Base-by-base conservation (phyloP, 169 alveolate genomes). In the Babesia bovis region DNA sequence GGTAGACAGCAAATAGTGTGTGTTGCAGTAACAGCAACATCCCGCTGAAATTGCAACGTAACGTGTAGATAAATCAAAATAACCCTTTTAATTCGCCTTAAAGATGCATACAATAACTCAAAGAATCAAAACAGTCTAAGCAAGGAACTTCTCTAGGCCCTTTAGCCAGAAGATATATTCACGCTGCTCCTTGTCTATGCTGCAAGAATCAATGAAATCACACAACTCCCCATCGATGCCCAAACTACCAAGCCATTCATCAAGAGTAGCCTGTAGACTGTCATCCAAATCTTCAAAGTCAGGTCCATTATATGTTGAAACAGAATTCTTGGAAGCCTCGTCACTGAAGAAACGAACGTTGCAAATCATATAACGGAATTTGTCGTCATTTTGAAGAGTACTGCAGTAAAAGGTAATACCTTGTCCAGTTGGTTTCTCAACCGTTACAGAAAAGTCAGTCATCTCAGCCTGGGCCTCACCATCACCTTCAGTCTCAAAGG, bases 201-300 rank as follows among this genome's bases (percentile, higher is more conserved):
- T 90, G 60, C 92, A 87, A 25, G 95, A 89, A 66, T 92, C 95
- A 30, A 94, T 88, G 83, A 94, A 94, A 83, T 92, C 95, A 76
- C 95, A 91, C 56, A 92, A 71, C 50, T 90, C 96, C 32, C 87
- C 70, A 59, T 85, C 94, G 17, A 93, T 85, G 42, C 97, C 97
- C 40, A 89, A 82, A 74, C 91, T 83, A 28, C 89, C 91, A 66
- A 90, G 73, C 92, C 92, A 90, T 66, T 90, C 95, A 65, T 83
- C 95, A 75, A 90, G 85, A 35, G 93, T 78, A 44, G 94, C 92
- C 86, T 93, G 97, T 68, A 93, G 76, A 36, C 90, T 79, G 82
- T 93, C 97, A 69, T 91, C 97, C 40, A 93, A 71, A 60, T 93
- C 97, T 72, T 93, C 97, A 56, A 93, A 93, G 85, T 93, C 95